Evolutionary conservation across 441 rosid genomes (phyloP), one percentile per base, ranked within the genome.

Genomic region (Kokia cookei): DNA sequence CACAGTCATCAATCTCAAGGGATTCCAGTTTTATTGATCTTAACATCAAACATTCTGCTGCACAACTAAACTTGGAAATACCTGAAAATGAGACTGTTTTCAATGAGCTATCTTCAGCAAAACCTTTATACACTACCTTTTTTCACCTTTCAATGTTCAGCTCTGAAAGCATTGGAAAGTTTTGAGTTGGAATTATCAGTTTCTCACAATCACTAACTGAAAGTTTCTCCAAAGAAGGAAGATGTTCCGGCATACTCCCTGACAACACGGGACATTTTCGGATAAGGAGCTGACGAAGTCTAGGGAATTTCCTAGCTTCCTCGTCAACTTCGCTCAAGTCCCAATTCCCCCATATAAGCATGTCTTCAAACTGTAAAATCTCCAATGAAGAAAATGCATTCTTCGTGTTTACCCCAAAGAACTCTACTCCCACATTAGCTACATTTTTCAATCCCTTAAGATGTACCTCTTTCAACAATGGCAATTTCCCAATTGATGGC

Each of bases 321-420:
- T 42, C 51, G 10, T 61, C 17, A 17, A 50, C 47, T 10, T 22
- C 63, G 14, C 0, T 5, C 3, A 66, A 17, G 51, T 12, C 22
- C 82, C 78, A 79, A 0, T 9, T 3, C 47, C 57, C 62, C 78
- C 76, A 75, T 55, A 58, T 3, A 17, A 5, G 45, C 78, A 75
- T 75, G 12, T 66, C 6, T 8, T 22, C 35, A 59, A 79, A 71
- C 12, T 7, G 4, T 29, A 79, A 45, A 17, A 13, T 50, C 63
- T 75, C 82, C 32, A 79, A 60, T 2, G 47, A 71, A 24, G 58
- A 54, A 65, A 79, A 75, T 2, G 54, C 17, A 58, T 12, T 2
- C 9, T 27, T 2, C 13, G 5, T 1, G 7, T 29, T 51, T 3
- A 17, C 15, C 26, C 78, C 70, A 50, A 40, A 59, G 7, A 78